Evolutionary conservation across 768 basidiomycete genomes (phyloP).

Genomic region (Calocera viscosa): DNA sequence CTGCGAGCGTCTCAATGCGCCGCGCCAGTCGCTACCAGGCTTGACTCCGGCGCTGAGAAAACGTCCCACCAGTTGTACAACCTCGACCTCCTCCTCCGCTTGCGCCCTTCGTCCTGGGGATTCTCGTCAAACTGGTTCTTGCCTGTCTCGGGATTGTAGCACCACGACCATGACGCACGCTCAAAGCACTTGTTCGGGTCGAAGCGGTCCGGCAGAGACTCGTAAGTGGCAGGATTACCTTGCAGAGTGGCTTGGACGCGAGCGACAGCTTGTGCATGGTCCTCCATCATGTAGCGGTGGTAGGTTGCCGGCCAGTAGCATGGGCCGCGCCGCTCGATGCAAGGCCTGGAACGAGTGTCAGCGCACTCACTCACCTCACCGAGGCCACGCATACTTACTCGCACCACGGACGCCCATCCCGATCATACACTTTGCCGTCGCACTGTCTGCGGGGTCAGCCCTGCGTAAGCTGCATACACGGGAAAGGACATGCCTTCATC

Average conservation of each 20-base stretch:
- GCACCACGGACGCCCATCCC: neutral
- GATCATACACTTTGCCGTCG: neutral
- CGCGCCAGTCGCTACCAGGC: neutral
- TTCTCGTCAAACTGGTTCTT: neutral
- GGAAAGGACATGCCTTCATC: neutral
- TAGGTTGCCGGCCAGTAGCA: neutral
- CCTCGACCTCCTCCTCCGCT: neutral
- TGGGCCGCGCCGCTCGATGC: neutral
- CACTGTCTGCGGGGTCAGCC: neutral
- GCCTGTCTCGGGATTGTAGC: neutral
- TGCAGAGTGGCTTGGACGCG: neutral
- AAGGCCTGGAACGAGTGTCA: neutral
- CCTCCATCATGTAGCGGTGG: neutral
- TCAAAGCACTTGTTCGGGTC: neutral
- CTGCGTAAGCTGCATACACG: neutral
- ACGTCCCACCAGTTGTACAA: neutral
- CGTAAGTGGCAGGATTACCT: neutral
- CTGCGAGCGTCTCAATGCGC: neutral
- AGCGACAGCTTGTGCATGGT: neutral
- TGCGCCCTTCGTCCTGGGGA: neutral
- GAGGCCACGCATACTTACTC: neutral
- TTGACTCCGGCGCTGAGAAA: neutral
- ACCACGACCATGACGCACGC: neutral
- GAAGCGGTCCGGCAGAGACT: neutral
- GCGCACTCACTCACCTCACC: neutral